Evolutionary conservation across 176 grass and related monocot species (phyloP).

Genomic region (Ensete ventricosum): DNA sequence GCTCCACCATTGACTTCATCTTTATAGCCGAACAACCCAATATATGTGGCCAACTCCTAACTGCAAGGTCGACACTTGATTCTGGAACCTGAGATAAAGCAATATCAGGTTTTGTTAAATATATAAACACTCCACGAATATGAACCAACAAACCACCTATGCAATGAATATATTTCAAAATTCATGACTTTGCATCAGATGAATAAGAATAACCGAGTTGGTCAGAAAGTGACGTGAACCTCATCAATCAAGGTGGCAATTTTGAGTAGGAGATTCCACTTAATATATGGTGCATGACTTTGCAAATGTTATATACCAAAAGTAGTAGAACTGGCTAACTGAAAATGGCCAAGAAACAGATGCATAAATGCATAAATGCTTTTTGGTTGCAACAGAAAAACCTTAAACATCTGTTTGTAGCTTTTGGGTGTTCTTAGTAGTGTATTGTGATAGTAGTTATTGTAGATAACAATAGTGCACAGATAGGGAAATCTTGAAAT

Average conservation of each 20-base stretch:
- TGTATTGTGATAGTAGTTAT: neutral
- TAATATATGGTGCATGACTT: neutral
- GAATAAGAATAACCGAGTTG: neutral
- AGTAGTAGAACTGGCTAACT: neutral
- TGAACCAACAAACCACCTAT: neutral
- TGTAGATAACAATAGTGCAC: neutral
- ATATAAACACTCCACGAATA: neutral
- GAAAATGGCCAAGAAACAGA: neutral
- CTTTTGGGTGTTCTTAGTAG: neutral
- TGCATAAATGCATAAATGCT: neutral
- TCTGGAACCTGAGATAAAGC: conserved; percentile 44
- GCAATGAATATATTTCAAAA: neutral
- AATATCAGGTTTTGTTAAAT: neutral
- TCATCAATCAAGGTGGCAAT: neutral
- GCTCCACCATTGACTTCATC: conserved; percentile 44
- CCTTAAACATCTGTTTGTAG: neutral
- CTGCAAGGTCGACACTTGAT: conserved; percentile 29
- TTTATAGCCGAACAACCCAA: conserved; percentile 65
- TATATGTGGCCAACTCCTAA: conserved; percentile 80
- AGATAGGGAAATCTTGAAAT: neutral
- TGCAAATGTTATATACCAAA: neutral
- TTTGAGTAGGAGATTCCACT: neutral
- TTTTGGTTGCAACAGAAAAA: neutral
- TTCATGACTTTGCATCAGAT: neutral
- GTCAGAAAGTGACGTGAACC: neutral